These are phyloP conservation scores for Exophiala lecanii-corni DNA, from an alignment of 2,329 filamentous ascomycete genomes.

Conservation along the genomic window DNA sequence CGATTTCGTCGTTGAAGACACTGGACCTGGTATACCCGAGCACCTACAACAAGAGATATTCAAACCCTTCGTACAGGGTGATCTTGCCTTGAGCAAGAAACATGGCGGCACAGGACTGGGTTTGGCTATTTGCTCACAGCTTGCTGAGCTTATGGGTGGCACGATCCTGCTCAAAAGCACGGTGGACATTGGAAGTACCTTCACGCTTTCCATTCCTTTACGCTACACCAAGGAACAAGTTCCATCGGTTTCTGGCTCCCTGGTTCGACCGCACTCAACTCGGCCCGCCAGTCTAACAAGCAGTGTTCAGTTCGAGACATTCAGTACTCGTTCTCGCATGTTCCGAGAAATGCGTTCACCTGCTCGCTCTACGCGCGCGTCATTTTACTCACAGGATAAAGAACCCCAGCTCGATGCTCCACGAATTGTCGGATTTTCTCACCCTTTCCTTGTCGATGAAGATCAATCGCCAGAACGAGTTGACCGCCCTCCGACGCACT, in stretches of 20 bases:
- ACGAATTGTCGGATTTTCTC: constrained; percentile 74
- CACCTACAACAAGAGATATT: constrained; percentile 77
- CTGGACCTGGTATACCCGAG: constrained; percentile 75
- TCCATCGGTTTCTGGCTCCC: constrained; percentile 29
- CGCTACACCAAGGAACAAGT: constrained; percentile 66
- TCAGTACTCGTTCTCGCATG: constrained; percentile 9
- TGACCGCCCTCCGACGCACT: not conserved
- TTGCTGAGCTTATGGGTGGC: constrained; percentile 82
- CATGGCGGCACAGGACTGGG: constrained; percentile 83
- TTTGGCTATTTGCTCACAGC: constrained; percentile 79
- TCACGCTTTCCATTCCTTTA: constrained; percentile 75
- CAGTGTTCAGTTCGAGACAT: constrained; percentile 12
- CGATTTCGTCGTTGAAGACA: constrained; percentile 83
- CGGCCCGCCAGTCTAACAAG: constrained; percentile 8
- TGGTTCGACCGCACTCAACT: constrained; percentile 7
- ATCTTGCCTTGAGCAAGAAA: constrained; percentile 79
- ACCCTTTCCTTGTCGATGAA: constrained; percentile 51
- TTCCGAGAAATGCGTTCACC: constrained; percentile 6
- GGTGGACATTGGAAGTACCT: constrained; percentile 69
- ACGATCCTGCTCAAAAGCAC: constrained; percentile 66
- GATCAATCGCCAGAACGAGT: constrained; percentile 4
- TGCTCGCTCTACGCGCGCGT: constrained; percentile 8
- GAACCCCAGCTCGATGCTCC: constrained; percentile 47
- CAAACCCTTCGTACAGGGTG: constrained; percentile 87
- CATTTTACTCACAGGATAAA: constrained; percentile 13